A percentile compares a stretch with the other conserved stretches of the same genome.
phyloP scores from a whole-genome alignment of 1,284 basidiomycete genomes.

The Amylostereum areolatum region DNA sequence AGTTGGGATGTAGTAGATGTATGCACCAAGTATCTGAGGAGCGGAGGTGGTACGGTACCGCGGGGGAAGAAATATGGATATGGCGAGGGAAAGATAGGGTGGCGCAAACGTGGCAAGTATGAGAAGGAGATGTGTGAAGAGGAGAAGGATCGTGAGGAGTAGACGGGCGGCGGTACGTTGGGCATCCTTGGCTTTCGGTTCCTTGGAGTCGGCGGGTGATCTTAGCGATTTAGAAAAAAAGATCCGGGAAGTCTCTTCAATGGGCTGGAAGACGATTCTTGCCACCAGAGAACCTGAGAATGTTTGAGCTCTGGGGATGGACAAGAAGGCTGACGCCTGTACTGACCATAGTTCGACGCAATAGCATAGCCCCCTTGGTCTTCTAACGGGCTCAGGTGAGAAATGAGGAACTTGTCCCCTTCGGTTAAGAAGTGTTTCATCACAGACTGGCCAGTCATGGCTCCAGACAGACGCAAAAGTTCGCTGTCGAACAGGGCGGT shows the following conservation, averaged over 20 bases:
- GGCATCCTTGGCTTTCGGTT: conserved; percentile 12
- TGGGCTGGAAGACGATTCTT: conserved; percentile 86
- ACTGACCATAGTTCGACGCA: conserved; percentile 87
- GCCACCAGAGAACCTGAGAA: conserved; percentile 80
- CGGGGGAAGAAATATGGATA: conserved; percentile 66
- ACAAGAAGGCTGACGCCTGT: not conserved
- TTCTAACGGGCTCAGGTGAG: conserved; percentile 72
- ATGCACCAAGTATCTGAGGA: conserved; percentile 67
- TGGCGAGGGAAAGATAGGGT: conserved; percentile 64
- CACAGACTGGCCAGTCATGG: conserved; percentile 82
- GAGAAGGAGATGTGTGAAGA: conserved; percentile 70
- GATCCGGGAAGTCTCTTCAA: conserved; percentile 85
- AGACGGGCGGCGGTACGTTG: conserved; percentile 25
- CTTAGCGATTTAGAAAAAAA: conserved; percentile 74
- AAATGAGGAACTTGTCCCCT: conserved; percentile 88
- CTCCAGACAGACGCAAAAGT: conserved; percentile 56
- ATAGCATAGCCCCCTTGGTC: conserved; percentile 94
- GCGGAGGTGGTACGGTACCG: conserved; percentile 72
- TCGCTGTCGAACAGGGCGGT: conserved; percentile 40
- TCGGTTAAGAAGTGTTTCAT: conserved; percentile 96
- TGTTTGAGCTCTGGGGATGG: not conserved
- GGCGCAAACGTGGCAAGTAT: conserved; percentile 72
- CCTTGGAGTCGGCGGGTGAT: conserved; percentile 9
- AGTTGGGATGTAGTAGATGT: conserved; percentile 82
- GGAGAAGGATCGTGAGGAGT: conserved; percentile 44